These are phyloP conservation scores for Neopestalotiopsis clavispora DNA, from an alignment of 2,329 filamentous ascomycete genomes.

Conservation along the genomic window DNA sequence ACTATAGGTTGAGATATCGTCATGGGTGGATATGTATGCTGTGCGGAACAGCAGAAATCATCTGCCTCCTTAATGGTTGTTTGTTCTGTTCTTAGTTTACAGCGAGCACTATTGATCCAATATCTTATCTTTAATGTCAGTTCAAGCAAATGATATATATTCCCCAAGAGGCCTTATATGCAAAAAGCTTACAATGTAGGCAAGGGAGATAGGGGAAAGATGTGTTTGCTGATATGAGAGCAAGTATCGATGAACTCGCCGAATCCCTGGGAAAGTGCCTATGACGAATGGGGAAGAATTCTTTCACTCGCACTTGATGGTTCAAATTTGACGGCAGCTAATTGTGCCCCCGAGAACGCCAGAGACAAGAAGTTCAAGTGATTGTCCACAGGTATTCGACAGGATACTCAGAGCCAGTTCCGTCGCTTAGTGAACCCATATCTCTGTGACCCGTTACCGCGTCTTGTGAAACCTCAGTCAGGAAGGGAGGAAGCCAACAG, in stretches of 20 bases:
- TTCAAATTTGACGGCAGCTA: neutral
- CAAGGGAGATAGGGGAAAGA: too few species aligned
- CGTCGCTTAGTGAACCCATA: neutral
- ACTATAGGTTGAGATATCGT: too few species aligned
- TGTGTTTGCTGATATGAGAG: too few species aligned
- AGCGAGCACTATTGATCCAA: too few species aligned
- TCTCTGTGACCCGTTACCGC: neutral
- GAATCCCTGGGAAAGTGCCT: too few species aligned
- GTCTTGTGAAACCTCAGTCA: neutral
- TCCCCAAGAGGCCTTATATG: neutral
- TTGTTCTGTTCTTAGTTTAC: too few species aligned
- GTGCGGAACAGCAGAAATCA: too few species aligned
- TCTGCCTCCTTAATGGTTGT: too few species aligned
- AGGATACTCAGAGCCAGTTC: neutral
- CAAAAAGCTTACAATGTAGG: neutral
- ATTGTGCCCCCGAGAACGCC: neutral
- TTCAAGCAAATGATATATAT: neutral
- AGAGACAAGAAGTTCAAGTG: constrained; percentile 4
- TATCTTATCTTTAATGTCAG: neutral
- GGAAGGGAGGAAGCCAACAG: neutral
- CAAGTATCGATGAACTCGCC: too few species aligned
- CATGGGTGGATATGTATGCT: too few species aligned
- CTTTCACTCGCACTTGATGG: neutral
- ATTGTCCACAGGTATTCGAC: neutral
- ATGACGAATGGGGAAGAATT: too few species aligned